phyloP scores from a whole-genome alignment of 257 asterid species.

The Solanum boliviense region DNA sequence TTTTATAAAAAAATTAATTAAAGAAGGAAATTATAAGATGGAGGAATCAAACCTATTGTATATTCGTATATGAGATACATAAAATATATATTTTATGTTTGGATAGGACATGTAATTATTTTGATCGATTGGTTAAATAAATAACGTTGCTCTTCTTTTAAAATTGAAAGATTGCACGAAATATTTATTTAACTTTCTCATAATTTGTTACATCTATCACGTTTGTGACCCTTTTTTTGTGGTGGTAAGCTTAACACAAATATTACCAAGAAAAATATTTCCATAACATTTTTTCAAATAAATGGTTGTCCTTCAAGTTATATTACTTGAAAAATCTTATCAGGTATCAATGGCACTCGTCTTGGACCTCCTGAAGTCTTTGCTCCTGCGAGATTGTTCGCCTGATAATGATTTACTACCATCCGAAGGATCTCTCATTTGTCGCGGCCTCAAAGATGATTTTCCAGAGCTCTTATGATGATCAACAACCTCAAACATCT shows the following conservation, averaged over 20 bases:
- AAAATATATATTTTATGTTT: not conserved
- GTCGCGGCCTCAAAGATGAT: constrained; percentile 1
- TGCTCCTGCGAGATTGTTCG: constrained; percentile 19
- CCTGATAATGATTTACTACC: constrained; percentile 17
- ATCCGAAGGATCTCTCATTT: constrained; percentile 4
- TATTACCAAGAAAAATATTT: not conserved
- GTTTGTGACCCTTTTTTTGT: not conserved
- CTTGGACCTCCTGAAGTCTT: constrained; percentile 8
- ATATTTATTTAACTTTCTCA: not conserved
- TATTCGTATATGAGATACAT: not conserved
- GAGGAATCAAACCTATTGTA: not conserved
- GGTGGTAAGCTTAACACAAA: not conserved
- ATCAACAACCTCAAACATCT: constrained; percentile 34
- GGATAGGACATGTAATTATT: not conserved
- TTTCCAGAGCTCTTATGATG: constrained; percentile 13
- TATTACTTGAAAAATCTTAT: not conserved
- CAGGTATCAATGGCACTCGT: constrained; percentile 9
- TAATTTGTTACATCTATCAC: not conserved
- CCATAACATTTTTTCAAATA: not conserved
- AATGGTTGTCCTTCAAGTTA: not conserved
- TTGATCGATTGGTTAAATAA: not conserved
- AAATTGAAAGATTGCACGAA: not conserved
- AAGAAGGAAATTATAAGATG: too few relatives aligned
- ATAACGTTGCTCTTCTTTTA: not conserved
- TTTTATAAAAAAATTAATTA: too few relatives aligned